Evolutionary conservation across 1,284 basidiomycete species (phyloP).

Genomic region (Grifola frondosa): DNA sequence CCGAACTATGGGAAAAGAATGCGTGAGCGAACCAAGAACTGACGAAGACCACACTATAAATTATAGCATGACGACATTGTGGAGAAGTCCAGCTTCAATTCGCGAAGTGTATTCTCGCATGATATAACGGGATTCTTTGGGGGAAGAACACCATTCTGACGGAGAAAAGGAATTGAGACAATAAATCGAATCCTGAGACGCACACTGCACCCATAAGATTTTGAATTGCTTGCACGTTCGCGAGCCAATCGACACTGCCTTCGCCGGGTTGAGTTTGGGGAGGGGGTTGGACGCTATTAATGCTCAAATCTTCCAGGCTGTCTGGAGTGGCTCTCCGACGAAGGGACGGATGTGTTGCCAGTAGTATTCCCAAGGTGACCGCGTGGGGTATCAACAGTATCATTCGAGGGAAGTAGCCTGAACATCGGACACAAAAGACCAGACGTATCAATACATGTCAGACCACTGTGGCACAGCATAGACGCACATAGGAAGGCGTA

Average conservation of each 20-base stretch:
- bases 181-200: constrained; percentile 20
- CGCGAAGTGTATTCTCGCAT: not conserved
- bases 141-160: no score
- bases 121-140: no score
- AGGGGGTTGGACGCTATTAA: constrained; percentile 32
- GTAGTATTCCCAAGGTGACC: constrained; percentile 52
- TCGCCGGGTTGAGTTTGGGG: constrained; percentile 44
- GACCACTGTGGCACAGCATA: not conserved
- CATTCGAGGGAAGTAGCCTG: constrained; percentile 69
- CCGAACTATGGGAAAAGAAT: constrained; percentile 40
- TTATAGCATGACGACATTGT: not conserved
- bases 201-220: constrained; percentile 78
- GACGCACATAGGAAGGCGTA: constrained; percentile 72
- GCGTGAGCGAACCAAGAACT: not conserved
- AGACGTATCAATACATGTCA: no score
- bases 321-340: constrained; percentile 7
- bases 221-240: constrained; percentile 76
- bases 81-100: not conserved
- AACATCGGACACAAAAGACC: not conserved
- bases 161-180: not conserved
- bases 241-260: constrained; percentile 69
- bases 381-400: constrained; percentile 64
- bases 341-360: constrained; percentile 52
- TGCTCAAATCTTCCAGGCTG: constrained; percentile 8
- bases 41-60: not conserved